Evolutionary conservation across 2,329 filamentous ascomycete species (phyloP).

Genomic region (Neonectria punicea): DNA sequence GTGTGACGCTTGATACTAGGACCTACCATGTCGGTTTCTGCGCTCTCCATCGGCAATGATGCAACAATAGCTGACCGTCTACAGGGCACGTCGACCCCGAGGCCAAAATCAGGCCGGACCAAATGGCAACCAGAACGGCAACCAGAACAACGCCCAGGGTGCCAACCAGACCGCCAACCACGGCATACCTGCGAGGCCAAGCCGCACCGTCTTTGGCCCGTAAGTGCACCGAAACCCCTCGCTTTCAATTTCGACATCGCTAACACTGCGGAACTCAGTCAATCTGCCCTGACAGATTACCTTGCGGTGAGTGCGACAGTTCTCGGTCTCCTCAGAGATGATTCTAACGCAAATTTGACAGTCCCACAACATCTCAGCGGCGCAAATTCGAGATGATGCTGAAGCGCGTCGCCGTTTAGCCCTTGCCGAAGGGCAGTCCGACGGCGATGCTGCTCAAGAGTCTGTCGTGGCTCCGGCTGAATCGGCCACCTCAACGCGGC

Average conservation of each 20-base stretch:
- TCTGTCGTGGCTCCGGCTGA: conserved; percentile 32
- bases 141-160: neutral
- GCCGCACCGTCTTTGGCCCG: conserved; percentile 53
- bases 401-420: conserved; percentile 58
- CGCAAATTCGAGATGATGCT: conserved; percentile 63
- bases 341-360: conserved; percentile 46
- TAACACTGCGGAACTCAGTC: conserved; percentile 43
- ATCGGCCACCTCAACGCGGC: conserved; percentile 41
- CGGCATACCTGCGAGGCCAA: conserved; percentile 31
- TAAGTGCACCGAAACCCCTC: conserved; percentile 37
- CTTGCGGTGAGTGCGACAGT: conserved; percentile 53
- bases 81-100: conserved; percentile 33
- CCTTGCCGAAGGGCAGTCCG: conserved; percentile 30
- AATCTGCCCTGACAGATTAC: conserved; percentile 66
- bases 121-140: conserved; percentile 26
- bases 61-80: conserved; percentile 24
- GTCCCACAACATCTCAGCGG: conserved; percentile 77
- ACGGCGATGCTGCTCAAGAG: conserved; percentile 36
- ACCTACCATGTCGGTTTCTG: conserved; percentile 29
- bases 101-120: conserved; percentile 19
- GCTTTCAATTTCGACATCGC: neutral
- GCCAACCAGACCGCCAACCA: neutral
- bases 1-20: neutral
- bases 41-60: neutral
- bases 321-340: neutral